Evolutionary conservation across 2,329 filamentous ascomycete genomes (phyloP).

Genomic region (Didymella pinodella): DNA sequence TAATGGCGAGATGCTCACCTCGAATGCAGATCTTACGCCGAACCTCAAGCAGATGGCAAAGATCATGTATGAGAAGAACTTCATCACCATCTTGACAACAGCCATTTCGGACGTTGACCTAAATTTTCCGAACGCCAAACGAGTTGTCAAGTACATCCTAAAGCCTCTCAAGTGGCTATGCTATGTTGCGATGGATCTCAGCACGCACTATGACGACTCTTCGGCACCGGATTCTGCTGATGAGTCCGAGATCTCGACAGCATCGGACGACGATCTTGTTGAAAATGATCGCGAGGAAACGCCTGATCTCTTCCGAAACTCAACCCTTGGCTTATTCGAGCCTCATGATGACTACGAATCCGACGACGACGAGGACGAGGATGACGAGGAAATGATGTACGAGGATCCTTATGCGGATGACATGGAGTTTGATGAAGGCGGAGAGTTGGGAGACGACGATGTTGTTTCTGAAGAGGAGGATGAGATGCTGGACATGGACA

Average conservation of each 20-base stretch:
- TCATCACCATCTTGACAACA: conserved; percentile 83
- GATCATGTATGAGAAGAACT: conserved; percentile 98
- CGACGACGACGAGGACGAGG: conserved; percentile 66
- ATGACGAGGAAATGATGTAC: conserved; percentile 78
- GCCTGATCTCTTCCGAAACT: conserved; percentile 95
- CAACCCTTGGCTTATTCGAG: conserved; percentile 93
- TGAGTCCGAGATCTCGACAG: conserved; percentile 90
- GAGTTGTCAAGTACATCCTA: conserved; percentile 95
- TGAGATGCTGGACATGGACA: conserved; percentile 80
- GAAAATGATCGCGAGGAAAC: conserved; percentile 82
- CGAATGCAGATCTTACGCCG: conserved; percentile 46
- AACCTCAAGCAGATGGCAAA: conserved; percentile 87
- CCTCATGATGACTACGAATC: conserved; percentile 82
- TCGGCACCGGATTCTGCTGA: conserved; percentile 69
- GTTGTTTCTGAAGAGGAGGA: conserved; percentile 91
- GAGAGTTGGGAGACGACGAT: conserved; percentile 70
- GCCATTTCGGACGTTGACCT: conserved; percentile 96
- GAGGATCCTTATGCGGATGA: conserved; percentile 88
- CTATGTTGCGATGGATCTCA: conserved; percentile 84
- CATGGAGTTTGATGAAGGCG: conserved; percentile 83
- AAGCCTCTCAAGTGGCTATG: conserved; percentile 88
- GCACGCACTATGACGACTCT: conserved; percentile 79
- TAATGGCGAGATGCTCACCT: conserved; percentile 48
- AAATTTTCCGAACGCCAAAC: conserved; percentile 90
- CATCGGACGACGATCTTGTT: conserved; percentile 85